Percentiles rank a stretch among this genome's conserved stretches.
Conservation (phyloP, 257 asterid species). For the Solanum tarapatanum region DNA sequence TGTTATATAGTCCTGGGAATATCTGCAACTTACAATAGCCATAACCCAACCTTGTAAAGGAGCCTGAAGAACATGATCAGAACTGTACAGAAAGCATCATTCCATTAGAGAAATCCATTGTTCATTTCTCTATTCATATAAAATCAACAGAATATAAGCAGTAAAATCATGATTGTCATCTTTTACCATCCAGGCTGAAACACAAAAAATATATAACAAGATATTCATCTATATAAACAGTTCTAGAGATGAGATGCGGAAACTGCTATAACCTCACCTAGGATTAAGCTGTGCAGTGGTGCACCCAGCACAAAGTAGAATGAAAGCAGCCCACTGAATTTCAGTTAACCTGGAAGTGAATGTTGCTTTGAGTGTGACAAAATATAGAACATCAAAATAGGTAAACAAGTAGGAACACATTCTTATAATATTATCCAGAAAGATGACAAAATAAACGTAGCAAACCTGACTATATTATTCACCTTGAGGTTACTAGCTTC, state of each 20-base stretch:
- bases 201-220: neutral
- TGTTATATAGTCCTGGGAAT: conserved; percentile 5
- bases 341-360: conserved; percentile 64
- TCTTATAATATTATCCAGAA: neutral
- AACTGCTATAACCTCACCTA: conserved; percentile 41
- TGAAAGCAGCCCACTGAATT: conserved; percentile 95
- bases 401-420: neutral
- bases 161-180: neutral
- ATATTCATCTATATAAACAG: neutral
- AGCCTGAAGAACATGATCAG: conserved; percentile 86
- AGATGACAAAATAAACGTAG: neutral
- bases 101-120: neutral
- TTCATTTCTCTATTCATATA: neutral
- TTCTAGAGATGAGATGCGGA: conserved; percentile 1
- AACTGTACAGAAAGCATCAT: conserved; percentile 43
- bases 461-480: neutral
- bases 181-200: neutral
- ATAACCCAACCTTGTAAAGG: conserved; percentile 95
- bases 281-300: conserved; percentile 97
- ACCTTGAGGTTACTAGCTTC: neutral
- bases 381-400: neutral
- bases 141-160: neutral
- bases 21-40: conserved; percentile 84
- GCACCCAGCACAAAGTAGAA: conserved; percentile 97
- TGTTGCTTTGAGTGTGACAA: neutral